Evolutionary conservation across 2,329 filamentous ascomycete genomes (phyloP), one percentile per base, ranked within the genome.

Genomic region (Fusarium marasasianum): DNA sequence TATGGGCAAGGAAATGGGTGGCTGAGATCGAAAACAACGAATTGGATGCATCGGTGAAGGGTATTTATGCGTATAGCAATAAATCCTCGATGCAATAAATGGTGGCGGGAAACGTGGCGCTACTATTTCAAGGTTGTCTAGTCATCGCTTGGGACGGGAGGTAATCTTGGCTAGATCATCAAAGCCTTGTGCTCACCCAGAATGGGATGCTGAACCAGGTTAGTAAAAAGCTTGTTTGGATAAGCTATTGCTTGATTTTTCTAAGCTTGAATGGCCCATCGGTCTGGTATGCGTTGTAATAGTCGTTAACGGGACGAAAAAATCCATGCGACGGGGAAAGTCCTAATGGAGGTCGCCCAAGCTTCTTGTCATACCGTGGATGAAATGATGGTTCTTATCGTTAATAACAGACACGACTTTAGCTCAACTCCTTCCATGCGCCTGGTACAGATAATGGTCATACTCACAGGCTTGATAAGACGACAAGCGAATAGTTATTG

Each of bases 281-380:
- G 13, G 8, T 45, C 24, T 26, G 44, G 44, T 45, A 26, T 45
- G 43, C 43, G 20, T 26, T 13, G 8, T 13, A 14, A 26, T 26
- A 26, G 11, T 45, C 6, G 24, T 8, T 4, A 8, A 26, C 7
- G 20, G 3, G 24, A 26, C n/a, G 3, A 1, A 7, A 18, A 24
- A 24, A 18, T 1, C 0, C 11, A 13, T 18, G n/a, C 11, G n/a
- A 26, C 17, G 5, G 18, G 0, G 6, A 24, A 13, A 18, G 41
- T 44, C n/a, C 41, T 0, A 17, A 5, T 8, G 10, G 8, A 10
- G 3, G 2, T 7, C 5, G 11, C 6, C n/a, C 15, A 2, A 0
- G 2, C 15, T 44, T 17, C n/a, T 11, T 8, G 5, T 11, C 5
- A 11, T n/a, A 8, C 7, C 4, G 22, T 8, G 15, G 6, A 12